These are phyloP conservation scores for Penicillium sp. DNA, from an alignment of 2,329 filamentous ascomycete species.

Conservation along the genomic window DNA sequence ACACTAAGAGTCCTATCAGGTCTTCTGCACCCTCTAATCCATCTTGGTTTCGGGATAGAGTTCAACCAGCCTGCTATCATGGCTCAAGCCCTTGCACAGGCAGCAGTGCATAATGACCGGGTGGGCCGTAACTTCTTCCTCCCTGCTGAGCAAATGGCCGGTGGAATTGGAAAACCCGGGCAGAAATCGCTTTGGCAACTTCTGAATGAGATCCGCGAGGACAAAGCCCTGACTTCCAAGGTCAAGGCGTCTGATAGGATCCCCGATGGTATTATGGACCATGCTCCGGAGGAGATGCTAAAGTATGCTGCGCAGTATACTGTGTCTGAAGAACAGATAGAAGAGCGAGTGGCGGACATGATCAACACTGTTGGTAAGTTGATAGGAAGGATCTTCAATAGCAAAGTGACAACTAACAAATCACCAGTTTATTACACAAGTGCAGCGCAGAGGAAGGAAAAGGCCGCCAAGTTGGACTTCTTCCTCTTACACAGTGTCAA, in stretches of 20 bases:
- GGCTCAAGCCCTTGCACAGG: slow-evolving; percentile 71
- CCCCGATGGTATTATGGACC: slow-evolving; percentile 60
- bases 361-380: slow-evolving; percentile 55
- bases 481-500: slow-evolving; percentile 76
- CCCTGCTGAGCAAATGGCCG: slow-evolving; percentile 32
- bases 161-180: slow-evolving; percentile 25
- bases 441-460: slow-evolving; percentile 58
- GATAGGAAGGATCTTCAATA: not conserved
- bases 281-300: slow-evolving; percentile 60
- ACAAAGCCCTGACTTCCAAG: slow-evolving; percentile 54
- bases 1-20: no score
- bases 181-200: slow-evolving; percentile 52
- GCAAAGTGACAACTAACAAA: not conserved
- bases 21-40: slow-evolving; percentile 73
- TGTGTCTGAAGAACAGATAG: slow-evolving; percentile 53
- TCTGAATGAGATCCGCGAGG: slow-evolving; percentile 52
- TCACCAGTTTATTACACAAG: slow-evolving; percentile 49
- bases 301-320: slow-evolving; percentile 54
- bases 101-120: slow-evolving; percentile 60
- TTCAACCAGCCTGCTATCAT: slow-evolving; percentile 76
- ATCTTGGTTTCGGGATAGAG: slow-evolving; percentile 78
- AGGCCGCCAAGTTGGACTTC: slow-evolving; percentile 73
- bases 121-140: slow-evolving; percentile 50
- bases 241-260: slow-evolving; percentile 56
- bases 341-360: slow-evolving; percentile 60